Evolutionary conservation across 805 yeast species (phyloP).

Genomic region (Schizosaccharomyces octosporus): DNA sequence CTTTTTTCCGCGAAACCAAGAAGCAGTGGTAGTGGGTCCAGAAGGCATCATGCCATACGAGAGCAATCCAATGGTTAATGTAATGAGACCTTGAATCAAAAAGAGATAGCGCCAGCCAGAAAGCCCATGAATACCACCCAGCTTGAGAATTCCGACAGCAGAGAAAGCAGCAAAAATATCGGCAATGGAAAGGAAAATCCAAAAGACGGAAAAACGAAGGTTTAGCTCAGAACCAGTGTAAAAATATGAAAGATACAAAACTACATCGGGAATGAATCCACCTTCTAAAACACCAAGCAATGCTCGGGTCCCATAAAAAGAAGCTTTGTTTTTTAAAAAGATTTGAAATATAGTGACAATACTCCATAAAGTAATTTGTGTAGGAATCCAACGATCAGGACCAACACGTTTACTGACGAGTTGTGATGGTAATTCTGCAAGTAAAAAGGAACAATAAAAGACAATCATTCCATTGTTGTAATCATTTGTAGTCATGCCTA

Average conservation of each 20-base stretch:
- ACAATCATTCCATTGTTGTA: slow-evolving; percentile 33
- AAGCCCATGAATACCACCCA: slow-evolving; percentile 20
- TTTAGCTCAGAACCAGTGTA: slow-evolving; percentile 33
- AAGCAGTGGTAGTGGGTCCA: slow-evolving; percentile 27
- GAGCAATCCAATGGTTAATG: slow-evolving; percentile 27
- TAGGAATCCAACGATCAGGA: slow-evolving; percentile 37
- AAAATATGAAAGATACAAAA: slow-evolving; percentile 37
- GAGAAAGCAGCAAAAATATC: slow-evolving; percentile 20
- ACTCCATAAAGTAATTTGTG: slow-evolving; percentile 14
- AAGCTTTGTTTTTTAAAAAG: not conserved
- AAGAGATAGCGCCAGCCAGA: slow-evolving; percentile 43
- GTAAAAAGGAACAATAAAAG: slow-evolving; percentile 26
- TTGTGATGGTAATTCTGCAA: slow-evolving; percentile 42
- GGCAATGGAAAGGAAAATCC: slow-evolving; percentile 26
- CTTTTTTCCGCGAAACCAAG: slow-evolving; percentile 23
- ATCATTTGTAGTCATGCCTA: slow-evolving; percentile 28
- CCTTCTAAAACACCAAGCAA: slow-evolving; percentile 34
- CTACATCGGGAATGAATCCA: slow-evolving; percentile 36
- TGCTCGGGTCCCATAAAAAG: slow-evolving; percentile 5
- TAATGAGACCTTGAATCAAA: slow-evolving; percentile 33
- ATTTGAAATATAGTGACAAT: not conserved
- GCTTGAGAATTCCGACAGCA: slow-evolving; percentile 26
- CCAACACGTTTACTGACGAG: slow-evolving; percentile 39
- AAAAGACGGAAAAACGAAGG: slow-evolving; percentile 29
- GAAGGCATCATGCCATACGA: slow-evolving; percentile 28